Percentiles rank a stretch among this genome's conserved stretches.
Conservation (phyloP, 2,329 filamentous ascomycete genomes). For the Fusarium sp. region DNA sequence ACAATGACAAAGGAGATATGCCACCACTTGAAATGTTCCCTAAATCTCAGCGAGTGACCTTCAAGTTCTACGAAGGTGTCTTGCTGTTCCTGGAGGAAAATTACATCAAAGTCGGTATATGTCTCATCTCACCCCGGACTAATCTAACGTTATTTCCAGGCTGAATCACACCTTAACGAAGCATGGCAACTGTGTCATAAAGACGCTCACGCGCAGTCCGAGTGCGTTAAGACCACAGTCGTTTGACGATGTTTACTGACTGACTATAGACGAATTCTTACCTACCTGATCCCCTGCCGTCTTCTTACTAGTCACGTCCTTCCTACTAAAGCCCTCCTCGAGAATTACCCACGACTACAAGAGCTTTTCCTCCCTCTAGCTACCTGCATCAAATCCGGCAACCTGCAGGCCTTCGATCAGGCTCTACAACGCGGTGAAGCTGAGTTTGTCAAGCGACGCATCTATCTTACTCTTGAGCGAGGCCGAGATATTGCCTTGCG, state of each 20-base stretch:
- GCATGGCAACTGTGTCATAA: slow-evolving; percentile 87
- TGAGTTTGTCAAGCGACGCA: slow-evolving; percentile 92
- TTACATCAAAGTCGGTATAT: slow-evolving; percentile 74
- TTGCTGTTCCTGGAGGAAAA: slow-evolving; percentile 96
- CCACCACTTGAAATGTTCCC: slow-evolving; percentile 84
- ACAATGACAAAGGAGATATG: slow-evolving; percentile 78
- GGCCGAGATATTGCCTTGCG: slow-evolving; percentile 91
- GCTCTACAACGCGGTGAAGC: slow-evolving; percentile 85
- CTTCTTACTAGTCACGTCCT: slow-evolving; percentile 89
- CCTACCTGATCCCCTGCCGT: slow-evolving; percentile 93
- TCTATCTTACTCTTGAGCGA: slow-evolving; percentile 94
- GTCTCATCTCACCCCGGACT: background rate
- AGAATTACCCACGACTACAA: slow-evolving; percentile 80
- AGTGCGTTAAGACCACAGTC: slow-evolving; percentile 65
- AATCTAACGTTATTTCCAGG: slow-evolving; percentile 59
- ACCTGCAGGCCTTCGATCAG: slow-evolving; percentile 85
- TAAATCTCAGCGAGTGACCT: slow-evolving; percentile 91
- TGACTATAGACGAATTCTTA: slow-evolving; percentile 80
- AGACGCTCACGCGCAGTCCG: slow-evolving; percentile 78
- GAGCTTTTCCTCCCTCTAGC: slow-evolving; percentile 82
- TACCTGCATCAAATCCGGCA: slow-evolving; percentile 82
- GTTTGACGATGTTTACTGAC: slow-evolving; percentile 6
- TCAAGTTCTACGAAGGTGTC: slow-evolving; percentile 95
- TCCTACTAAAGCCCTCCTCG: slow-evolving; percentile 77
- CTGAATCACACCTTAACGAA: slow-evolving; percentile 82